phyloP scores from a whole-genome alignment of 139 green algal genomes.

The Zygnema circumcarinatum region DNA sequence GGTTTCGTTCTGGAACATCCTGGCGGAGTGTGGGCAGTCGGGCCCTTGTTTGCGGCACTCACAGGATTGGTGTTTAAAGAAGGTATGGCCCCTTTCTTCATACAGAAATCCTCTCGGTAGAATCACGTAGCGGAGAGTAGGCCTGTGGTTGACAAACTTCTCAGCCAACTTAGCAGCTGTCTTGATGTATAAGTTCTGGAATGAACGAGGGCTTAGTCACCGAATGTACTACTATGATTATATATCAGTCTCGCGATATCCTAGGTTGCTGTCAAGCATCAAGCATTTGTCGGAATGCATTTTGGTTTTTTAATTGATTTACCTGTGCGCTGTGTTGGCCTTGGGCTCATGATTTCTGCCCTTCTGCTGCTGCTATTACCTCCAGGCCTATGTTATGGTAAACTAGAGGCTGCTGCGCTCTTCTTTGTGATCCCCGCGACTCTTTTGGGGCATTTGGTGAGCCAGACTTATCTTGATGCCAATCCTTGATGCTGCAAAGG shows the following conservation, averaged over 20 bases:
- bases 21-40: slow-evolving; percentile 81
- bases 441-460: slow-evolving; percentile 59
- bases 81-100: slow-evolving; percentile 46
- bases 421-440: slow-evolving; percentile 73
- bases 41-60: slow-evolving; percentile 86
- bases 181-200: too few species aligned
- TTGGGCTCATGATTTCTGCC: too few species aligned
- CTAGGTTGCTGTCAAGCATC: too few species aligned
- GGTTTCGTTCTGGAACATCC: slow-evolving; percentile 76
- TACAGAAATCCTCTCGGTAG: neutral
- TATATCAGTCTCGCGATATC: too few species aligned
- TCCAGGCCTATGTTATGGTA: slow-evolving; percentile 85
- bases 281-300: too few species aligned
- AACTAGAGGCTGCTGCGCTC: slow-evolving; percentile 73
- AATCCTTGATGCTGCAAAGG: too few species aligned
- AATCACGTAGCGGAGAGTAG: neutral
- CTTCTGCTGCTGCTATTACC: too few species aligned
- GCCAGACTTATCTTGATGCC: neutral
- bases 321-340: too few species aligned
- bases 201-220: too few species aligned
- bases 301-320: too few species aligned
- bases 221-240: too few species aligned
- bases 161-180: neutral
- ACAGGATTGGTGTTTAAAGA: slow-evolving; percentile 93
- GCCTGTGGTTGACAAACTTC: neutral